Evolutionary conservation across 2,329 filamentous ascomycete genomes (phyloP).

Genomic region (Incumbomyces delicatus): DNA sequence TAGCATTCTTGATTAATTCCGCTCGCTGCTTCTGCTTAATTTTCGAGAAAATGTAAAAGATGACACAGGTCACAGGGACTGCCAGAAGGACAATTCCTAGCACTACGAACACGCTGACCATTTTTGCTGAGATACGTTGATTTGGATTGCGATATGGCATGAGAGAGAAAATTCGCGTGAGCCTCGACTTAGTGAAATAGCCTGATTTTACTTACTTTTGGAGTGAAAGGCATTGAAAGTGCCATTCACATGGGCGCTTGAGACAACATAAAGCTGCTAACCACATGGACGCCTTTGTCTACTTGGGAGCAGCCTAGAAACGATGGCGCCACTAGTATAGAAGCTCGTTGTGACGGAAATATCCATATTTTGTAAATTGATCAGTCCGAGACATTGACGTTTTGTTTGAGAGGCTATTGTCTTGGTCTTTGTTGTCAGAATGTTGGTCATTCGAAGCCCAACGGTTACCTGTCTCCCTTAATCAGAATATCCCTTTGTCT

Average conservation of each 20-base stretch:
- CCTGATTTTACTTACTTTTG: background rate
- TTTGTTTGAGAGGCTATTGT: background rate
- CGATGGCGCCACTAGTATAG: background rate
- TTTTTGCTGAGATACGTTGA: background rate
- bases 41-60: background rate
- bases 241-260: background rate
- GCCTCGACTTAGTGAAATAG: background rate
- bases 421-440: background rate
- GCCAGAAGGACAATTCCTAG: slow-evolving; percentile 4
- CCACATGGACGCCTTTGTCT: too few species aligned
- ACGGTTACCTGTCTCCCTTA: too few species aligned
- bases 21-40: background rate
- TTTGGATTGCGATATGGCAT: background rate
- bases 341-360: slow-evolving; percentile 1
- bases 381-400: background rate
- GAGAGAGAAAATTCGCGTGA: background rate
- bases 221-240: background rate
- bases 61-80: background rate
- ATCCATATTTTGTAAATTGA: background rate
- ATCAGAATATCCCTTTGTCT: too few species aligned
- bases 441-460: background rate
- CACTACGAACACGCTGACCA: slow-evolving; percentile 1
- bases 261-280: background rate
- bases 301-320: background rate
- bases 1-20: background rate